phyloP scores from a whole-genome alignment of 495 filamentous ascomycete genomes.

The Penicillium robsamsonii region DNA sequence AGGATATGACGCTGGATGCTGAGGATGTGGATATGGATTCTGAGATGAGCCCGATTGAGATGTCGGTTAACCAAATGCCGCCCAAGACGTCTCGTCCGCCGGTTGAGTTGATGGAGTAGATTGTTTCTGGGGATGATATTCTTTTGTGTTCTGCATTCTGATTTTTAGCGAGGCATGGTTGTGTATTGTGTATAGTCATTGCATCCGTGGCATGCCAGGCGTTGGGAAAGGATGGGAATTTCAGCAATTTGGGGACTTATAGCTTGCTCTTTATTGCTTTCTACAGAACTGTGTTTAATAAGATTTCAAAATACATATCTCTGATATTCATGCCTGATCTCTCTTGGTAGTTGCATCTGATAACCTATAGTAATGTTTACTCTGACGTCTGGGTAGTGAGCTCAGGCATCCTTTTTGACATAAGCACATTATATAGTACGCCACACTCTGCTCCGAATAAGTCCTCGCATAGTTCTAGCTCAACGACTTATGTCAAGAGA shows the following conservation, averaged over 20 bases:
- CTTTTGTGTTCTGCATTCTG: constrained; percentile 13
- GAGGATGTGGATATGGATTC: constrained; percentile 33
- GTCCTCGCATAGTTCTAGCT: too few relatives aligned
- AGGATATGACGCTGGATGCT: constrained; percentile 72
- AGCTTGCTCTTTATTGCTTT: not conserved
- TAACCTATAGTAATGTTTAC: not conserved
- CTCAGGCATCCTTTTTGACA: not conserved
- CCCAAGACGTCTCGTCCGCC: constrained; percentile 82
- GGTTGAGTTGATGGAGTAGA: constrained; percentile 77
- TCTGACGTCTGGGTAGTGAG: not conserved
- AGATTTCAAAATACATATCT: not conserved
- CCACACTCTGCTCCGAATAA: not conserved
- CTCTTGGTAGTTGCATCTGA: not conserved
- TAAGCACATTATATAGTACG: too few relatives aligned
- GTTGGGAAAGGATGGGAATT: constrained; percentile 9
- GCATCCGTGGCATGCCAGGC: constrained; percentile 6
- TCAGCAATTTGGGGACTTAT: not conserved
- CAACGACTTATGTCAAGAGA: too few relatives aligned
- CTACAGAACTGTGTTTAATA: not conserved
- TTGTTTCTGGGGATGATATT: not conserved
- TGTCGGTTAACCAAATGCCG: constrained; percentile 53
- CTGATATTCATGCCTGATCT: not conserved
- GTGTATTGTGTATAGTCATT: constrained; percentile 14
- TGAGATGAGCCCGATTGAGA: constrained; percentile 42
- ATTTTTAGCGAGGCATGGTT: constrained; percentile 18